phyloP scores from a whole-genome alignment of 495 filamentous ascomycete species.

The Terfezia boudieri region DNA sequence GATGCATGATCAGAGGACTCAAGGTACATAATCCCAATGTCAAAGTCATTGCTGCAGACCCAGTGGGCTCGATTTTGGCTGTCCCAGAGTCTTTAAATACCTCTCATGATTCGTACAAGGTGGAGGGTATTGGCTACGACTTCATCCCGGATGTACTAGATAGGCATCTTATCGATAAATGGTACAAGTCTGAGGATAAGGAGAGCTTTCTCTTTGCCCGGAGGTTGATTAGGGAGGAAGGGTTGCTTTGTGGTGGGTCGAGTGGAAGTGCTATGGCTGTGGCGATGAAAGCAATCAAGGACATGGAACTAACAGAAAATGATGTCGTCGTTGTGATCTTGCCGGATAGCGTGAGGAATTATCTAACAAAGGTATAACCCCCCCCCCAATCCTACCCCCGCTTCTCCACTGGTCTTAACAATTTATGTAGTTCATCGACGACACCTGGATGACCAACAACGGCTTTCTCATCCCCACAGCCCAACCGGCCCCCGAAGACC shows the following conservation, averaged over 20 bases:
- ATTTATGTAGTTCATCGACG: constrained; percentile 50
- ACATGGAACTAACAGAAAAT: constrained; percentile 8
- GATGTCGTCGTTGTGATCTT: constrained; percentile 64
- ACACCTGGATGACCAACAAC: constrained; percentile 94
- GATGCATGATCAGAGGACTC: constrained; percentile 30
- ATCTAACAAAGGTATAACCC: constrained; percentile 51
- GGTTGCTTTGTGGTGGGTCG: constrained; percentile 80
- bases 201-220: constrained; percentile 80
- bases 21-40: constrained; percentile 64
- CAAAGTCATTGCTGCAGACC: constrained; percentile 79
- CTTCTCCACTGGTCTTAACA: background rate
- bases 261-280: constrained; percentile 85
- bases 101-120: constrained; percentile 70
- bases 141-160: constrained; percentile 91
- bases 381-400: background rate
- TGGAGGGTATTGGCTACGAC: constrained; percentile 97
- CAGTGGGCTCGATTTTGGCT: constrained; percentile 70
- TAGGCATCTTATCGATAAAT: constrained; percentile 59
- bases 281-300: constrained; percentile 54
- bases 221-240: constrained; percentile 81
- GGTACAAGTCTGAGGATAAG: constrained; percentile 92
- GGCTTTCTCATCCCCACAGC: constrained; percentile 44
- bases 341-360: constrained; percentile 89
- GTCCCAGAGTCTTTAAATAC: constrained; percentile 56
- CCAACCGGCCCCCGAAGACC: constrained; percentile 26